Conservation (phyloP, 106 monocot species). For the Dioscorea dumetorum region DNA sequence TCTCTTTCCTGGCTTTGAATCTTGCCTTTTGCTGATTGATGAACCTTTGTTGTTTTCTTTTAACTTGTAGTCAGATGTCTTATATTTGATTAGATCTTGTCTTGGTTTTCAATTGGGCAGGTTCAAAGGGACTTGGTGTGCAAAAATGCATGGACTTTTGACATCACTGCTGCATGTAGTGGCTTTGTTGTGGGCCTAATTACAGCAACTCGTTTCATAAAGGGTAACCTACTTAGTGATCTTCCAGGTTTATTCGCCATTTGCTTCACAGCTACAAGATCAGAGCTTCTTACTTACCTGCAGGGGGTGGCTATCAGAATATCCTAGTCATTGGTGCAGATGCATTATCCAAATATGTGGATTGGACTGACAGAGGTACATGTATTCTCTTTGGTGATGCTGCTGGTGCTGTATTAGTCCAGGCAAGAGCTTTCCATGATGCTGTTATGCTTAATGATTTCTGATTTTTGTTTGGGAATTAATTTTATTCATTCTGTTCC, state of each 20-base stretch:
- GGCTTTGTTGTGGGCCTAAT: conserved; percentile 86
- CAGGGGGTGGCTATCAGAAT: conserved; percentile 88
- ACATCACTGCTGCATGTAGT: conserved; percentile 94
- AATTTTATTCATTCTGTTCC: too few relatives aligned
- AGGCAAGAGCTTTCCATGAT: conserved; percentile 25
- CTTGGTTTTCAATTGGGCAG: conserved; percentile 16
- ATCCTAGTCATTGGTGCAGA: conserved; percentile 92
- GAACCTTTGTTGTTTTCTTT: too few relatives aligned
- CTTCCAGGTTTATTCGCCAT: too few relatives aligned
- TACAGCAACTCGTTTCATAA: conserved; percentile 85
- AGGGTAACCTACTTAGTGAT: conserved; percentile 35
- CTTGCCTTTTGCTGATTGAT: too few relatives aligned
- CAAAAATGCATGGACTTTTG: conserved; percentile 88
- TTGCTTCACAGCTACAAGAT: too few relatives aligned
- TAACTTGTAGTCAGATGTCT: too few relatives aligned
- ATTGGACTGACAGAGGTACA: conserved; percentile 95
- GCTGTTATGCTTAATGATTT: too few relatives aligned
- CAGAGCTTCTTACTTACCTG: background rate
- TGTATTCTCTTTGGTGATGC: conserved; percentile 99
- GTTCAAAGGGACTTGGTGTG: conserved; percentile 84
- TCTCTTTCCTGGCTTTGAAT: too few relatives aligned
- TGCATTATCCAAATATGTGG: conserved; percentile 79
- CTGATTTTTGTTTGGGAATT: too few relatives aligned
- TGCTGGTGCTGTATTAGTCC: conserved; percentile 93
- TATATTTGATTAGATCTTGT: too few relatives aligned